Base-by-base conservation (phyloP, 2,329 filamentous ascomycete genomes). In the Aspergillus alliaceus region DNA sequence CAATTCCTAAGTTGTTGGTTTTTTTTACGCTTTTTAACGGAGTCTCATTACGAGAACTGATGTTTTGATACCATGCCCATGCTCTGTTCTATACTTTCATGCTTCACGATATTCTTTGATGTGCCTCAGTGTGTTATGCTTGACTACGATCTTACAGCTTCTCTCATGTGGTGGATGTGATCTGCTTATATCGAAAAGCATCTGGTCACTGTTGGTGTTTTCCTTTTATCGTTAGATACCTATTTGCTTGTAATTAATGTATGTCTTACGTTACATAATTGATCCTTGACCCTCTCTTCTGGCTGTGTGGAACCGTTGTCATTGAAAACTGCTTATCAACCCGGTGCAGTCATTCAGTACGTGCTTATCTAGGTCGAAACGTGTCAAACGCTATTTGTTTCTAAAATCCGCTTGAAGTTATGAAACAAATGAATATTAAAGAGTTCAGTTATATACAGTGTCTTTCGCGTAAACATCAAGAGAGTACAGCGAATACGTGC, bases 191-290 rank as follows among this genome's bases (percentile, higher is more conserved):
- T 52, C 25, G n/a, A 52, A 42, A 42, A 52, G 56, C 53, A 53
- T 60, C 48, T 57, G 57, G 56, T 60, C 48, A 58, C 37, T 47
- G 37, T 58, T 53, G 59, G 56, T 56, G 57, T 64, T 48, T 62
- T 58, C 55, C 58, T 56, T 56, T 53, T 50, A 25, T 46, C 58
- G 64, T 65, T 68, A 71, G 69, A 72, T 73, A 72, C 69, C 70
- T 72, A 67, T 66, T 62, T 64, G 56, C 60, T 63, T 72, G 66
- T 72, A 71, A 54, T 61, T 68, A 69, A 52, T 61, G 55, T 62
- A 61, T 65, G 63, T 62, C 61, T 55, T 51, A 60, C 64, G 57
- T 60, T 56, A 62, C 39, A 67, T 64, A 65, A 64, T 65, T 51
- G 18, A 32, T 32, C 46, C 47, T 27, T 31, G 18, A 20, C 35